Percentiles rank a stretch among this genome's conserved stretches.
These are phyloP conservation scores for Niebla homalea DNA, from an alignment of 495 filamentous ascomycete species.

Conservation along the genomic window DNA sequence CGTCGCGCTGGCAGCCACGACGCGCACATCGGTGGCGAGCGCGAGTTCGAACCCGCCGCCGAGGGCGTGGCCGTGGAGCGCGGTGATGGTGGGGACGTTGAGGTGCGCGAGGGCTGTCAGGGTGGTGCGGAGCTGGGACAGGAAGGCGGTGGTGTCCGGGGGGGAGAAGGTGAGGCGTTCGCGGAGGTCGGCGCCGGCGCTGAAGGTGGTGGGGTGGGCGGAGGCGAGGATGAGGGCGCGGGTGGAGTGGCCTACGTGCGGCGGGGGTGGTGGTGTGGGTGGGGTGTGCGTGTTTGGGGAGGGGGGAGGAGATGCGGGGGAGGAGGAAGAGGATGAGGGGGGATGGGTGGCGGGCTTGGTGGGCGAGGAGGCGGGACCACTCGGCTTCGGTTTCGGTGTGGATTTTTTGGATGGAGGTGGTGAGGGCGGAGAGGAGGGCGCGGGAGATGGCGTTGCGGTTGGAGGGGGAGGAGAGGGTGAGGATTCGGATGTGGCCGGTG, in stretches of 20 bases:
- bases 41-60: conserved; percentile 90
- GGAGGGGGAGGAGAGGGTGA: conserved; percentile 74
- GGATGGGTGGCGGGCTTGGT: conserved; percentile 17
- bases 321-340: background rate
- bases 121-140: conserved; percentile 56
- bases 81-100: conserved; percentile 78
- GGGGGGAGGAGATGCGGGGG: conserved; percentile 17
- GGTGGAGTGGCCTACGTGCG: conserved; percentile 40
- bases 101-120: conserved; percentile 54
- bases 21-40: conserved; percentile 70
- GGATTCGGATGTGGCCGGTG: conserved; percentile 70
- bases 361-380: conserved; percentile 17
- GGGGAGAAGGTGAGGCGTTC: conserved; percentile 37
- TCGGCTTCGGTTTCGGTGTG: conserved; percentile 50
- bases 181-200: conserved; percentile 88
- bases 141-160: conserved; percentile 59
- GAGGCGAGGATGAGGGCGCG: conserved; percentile 68
- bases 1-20: conserved; percentile 57
- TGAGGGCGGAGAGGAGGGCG: conserved; percentile 56
- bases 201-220: conserved; percentile 69
- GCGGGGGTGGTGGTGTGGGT: conserved; percentile 7
- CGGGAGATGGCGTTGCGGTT: conserved; percentile 84
- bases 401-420: conserved; percentile 54
- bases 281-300: conserved; percentile 20
- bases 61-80: conserved; percentile 66